These are phyloP conservation scores for Pichia inconspicua DNA, from an alignment of 1,139 yeast genomes.

Conservation along the genomic window DNA sequence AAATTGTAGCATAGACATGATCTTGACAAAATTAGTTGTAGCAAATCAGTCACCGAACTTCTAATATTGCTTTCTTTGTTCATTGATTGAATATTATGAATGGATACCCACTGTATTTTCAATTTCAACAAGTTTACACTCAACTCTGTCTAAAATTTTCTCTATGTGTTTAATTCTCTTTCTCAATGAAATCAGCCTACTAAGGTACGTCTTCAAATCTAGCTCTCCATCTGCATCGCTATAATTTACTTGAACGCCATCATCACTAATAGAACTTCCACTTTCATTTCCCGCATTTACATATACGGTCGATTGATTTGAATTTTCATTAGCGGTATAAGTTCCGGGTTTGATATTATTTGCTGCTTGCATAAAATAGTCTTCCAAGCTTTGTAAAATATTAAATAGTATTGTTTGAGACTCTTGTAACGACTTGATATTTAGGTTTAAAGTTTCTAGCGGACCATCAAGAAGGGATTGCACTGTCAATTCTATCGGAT, in stretches of 20 bases:
- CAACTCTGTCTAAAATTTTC: constrained; percentile 32
- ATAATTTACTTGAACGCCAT: constrained; percentile 1
- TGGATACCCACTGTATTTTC: constrained; percentile 7
- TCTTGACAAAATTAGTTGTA: too few relatives aligned
- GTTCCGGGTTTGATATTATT: constrained; percentile 15
- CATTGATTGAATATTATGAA: too few relatives aligned
- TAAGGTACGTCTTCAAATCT: constrained; percentile 27
- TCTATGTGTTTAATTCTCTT: constrained; percentile 31
- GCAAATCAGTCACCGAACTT: too few relatives aligned
- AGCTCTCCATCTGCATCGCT: constrained; percentile 4
- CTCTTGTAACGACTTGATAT: constrained; percentile 46
- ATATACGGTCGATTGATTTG: background rate
- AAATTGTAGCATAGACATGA: too few relatives aligned
- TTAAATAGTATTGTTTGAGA: constrained; percentile 49
- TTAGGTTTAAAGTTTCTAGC: constrained; percentile 43
- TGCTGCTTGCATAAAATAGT: constrained; percentile 29
- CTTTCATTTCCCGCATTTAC: background rate
- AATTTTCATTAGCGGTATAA: background rate
- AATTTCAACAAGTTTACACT: constrained; percentile 25
- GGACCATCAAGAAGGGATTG: constrained; percentile 49
- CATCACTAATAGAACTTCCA: background rate
- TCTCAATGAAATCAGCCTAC: constrained; percentile 31
- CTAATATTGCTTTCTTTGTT: too few relatives aligned
- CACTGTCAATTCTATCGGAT: constrained; percentile 50
- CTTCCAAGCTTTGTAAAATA: constrained; percentile 39